Conservation (phyloP, 352 stramenopile species). For the Aphanomyces cochlioides region DNA sequence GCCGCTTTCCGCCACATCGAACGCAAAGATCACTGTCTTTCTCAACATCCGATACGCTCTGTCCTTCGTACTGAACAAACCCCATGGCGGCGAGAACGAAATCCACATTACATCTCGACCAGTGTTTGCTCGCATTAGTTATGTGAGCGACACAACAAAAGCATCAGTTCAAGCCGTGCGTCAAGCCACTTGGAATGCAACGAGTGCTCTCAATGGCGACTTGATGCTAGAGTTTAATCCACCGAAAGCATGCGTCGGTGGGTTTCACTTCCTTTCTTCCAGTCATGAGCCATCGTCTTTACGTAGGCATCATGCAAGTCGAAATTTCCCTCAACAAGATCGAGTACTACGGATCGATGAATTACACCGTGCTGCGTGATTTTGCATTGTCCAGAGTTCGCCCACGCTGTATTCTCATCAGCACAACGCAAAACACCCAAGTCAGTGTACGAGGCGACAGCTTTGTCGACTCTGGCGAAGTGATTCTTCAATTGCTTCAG, state of each 20-base stretch:
- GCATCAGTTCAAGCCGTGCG: conserved; percentile 13
- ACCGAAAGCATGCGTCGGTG: conserved; percentile 10
- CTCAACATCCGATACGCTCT: conserved; percentile 16
- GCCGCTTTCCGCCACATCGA: conserved; percentile 18
- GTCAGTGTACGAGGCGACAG: conserved; percentile 7
- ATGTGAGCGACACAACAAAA: conserved; percentile 21
- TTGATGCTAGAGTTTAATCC: conserved; percentile 25
- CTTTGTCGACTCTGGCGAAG: conserved; percentile 25
- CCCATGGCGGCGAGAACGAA: background rate
- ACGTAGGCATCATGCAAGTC: conserved; percentile 21
- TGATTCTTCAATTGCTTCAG: conserved; percentile 17
- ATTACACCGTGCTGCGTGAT: conserved; percentile 25
- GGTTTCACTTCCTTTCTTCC: background rate
- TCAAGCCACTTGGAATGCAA: conserved; percentile 10
- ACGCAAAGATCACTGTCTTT: conserved; percentile 24
- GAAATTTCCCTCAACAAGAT: conserved; percentile 28
- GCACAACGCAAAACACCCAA: conserved; percentile 3
- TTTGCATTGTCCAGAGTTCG: conserved; percentile 6
- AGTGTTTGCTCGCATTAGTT: conserved; percentile 23
- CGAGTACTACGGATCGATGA: conserved; percentile 15
- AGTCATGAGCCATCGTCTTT: too few relatives aligned
- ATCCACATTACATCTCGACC: background rate
- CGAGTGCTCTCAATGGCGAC: conserved; percentile 17
- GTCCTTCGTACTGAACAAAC: conserved; percentile 5
- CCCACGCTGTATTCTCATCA: conserved; percentile 5